Conservation (phyloP, 2,329 filamentous ascomycete genomes). For the Scedosporium boydii region DNA sequence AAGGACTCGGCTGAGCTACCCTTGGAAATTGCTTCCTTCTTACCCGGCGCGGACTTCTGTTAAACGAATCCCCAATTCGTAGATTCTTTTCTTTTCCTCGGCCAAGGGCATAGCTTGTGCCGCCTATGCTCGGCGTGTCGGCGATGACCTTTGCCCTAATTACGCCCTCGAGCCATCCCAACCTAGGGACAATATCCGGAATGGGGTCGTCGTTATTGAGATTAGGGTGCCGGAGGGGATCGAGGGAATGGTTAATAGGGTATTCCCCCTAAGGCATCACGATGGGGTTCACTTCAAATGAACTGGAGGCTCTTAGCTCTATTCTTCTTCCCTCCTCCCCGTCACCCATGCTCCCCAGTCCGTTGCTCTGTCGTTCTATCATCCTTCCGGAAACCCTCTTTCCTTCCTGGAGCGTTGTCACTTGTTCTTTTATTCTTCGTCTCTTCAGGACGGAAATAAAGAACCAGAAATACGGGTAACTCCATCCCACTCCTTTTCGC, state of each 20-base stretch:
- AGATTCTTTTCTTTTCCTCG: not conserved
- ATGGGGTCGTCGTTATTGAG: not conserved
- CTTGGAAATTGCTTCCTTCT: not conserved
- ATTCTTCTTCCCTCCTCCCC: not conserved
- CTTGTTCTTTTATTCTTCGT: not conserved
- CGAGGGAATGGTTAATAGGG: not conserved
- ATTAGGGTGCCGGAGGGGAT: too few species aligned
- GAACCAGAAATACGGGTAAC: not conserved
- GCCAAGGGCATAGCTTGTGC: not conserved
- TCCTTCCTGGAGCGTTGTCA: not conserved
- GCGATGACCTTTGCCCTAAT: not conserved
- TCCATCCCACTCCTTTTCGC: not conserved
- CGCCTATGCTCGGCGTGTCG: not conserved
- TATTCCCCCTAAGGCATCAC: not conserved
- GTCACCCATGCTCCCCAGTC: not conserved
- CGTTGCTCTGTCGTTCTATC: not conserved
- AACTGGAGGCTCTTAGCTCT: not conserved
- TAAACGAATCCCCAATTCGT: not conserved
- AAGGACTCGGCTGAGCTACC: too few species aligned
- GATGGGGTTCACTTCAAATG: too few species aligned
- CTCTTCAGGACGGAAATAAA: not conserved
- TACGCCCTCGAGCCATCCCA: not conserved
- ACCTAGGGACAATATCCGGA: not conserved
- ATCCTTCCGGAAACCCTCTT: not conserved
- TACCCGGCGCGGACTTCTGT: not conserved